phyloP scores from a whole-genome alignment of 2,329 filamentous ascomycete species.

The Eurotiales sp. region DNA sequence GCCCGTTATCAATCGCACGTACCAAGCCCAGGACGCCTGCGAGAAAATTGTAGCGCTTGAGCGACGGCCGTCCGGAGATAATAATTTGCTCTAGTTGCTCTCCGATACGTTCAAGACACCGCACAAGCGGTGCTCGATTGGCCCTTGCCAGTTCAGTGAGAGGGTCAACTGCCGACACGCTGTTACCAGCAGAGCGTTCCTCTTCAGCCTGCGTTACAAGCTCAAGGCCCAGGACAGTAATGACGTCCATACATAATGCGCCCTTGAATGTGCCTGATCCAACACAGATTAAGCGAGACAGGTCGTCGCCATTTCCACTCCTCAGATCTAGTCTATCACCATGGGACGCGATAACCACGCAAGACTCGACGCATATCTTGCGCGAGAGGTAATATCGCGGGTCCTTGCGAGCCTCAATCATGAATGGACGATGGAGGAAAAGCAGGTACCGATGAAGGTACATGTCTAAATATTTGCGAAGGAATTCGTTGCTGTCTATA shows the following conservation, averaged over 20 bases:
- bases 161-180: conserved; percentile 9
- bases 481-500: background rate
- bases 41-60: conserved; percentile 16
- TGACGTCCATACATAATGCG: conserved; percentile 21
- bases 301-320: conserved; percentile 13
- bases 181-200: conserved; percentile 4
- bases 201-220: conserved; percentile 24
- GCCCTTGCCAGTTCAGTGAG: conserved; percentile 14
- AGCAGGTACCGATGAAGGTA: conserved; percentile 9
- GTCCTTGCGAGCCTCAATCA: conserved; percentile 11
- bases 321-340: conserved; percentile 16
- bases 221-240: conserved; percentile 21
- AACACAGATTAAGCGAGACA: conserved; percentile 16
- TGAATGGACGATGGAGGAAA: conserved; percentile 11
- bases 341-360: conserved; percentile 15
- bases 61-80: conserved; percentile 13
- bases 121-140: conserved; percentile 18
- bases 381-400: conserved; percentile 11
- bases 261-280: conserved; percentile 20
- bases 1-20: conserved; percentile 15
- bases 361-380: conserved; percentile 12
- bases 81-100: conserved; percentile 22
- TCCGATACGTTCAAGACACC: conserved; percentile 18
- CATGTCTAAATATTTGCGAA: conserved; percentile 9
- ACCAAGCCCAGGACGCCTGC: conserved; percentile 13